Conservation (phyloP, 2,329 filamentous ascomycete genomes). For the Fonsecaea erecta region DNA sequence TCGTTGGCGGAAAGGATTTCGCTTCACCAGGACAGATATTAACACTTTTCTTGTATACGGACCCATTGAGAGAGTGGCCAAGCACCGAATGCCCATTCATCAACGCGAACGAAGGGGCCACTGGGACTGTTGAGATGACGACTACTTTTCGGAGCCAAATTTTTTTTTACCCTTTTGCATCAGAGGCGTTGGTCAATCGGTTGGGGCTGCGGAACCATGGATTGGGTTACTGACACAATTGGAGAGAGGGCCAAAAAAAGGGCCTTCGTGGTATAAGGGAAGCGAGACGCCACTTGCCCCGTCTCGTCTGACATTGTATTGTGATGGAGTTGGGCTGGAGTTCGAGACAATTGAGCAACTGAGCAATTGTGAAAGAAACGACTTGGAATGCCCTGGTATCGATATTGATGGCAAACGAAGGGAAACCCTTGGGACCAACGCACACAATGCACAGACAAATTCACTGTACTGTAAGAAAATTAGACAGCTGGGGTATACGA, state of each 20-base stretch:
- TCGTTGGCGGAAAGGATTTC: not conserved
- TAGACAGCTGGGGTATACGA: too few species aligned
- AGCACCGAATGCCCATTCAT: not conserved
- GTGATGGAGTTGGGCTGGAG: not conserved
- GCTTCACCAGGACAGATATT: not conserved
- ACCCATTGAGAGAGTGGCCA: not conserved
- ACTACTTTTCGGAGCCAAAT: too few species aligned
- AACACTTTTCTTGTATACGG: not conserved
- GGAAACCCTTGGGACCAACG: too few species aligned
- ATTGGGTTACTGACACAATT: not conserved
- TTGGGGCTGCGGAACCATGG: not conserved
- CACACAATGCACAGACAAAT: too few species aligned
- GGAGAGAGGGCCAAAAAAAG: not conserved
- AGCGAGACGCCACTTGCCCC: not conserved
- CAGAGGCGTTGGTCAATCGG: slow-evolving; percentile 5
- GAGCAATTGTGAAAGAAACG: not conserved
- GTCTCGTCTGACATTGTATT: not conserved
- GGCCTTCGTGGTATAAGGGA: not conserved
- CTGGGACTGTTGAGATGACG: not conserved
- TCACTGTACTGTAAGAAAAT: too few species aligned
- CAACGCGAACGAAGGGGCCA: not conserved
- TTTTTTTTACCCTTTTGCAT: not conserved
- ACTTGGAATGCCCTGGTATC: not conserved
- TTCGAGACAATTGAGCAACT: not conserved
- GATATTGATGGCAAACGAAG: too few species aligned